Evolutionary conservation across 2,329 filamentous ascomycete genomes (phyloP).

Genomic region (Acrocalymma vagum): DNA sequence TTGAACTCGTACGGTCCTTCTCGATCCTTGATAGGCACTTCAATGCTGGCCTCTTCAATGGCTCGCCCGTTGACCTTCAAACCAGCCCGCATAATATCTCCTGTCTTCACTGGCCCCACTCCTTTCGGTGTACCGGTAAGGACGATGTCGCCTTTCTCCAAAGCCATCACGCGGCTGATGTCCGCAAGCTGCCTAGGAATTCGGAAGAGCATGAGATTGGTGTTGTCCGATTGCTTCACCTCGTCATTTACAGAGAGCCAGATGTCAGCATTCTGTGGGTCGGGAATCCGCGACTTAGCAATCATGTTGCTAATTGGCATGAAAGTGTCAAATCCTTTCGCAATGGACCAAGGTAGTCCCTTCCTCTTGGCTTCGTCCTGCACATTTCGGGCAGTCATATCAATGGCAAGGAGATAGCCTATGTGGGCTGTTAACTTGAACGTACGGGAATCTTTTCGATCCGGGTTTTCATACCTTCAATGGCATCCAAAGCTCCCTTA

Average conservation of each 20-base stretch:
- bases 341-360: constrained; percentile 93
- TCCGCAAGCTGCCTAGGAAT: constrained; percentile 89
- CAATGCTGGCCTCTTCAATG: constrained; percentile 83
- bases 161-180: constrained; percentile 93
- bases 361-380: constrained; percentile 98
- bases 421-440: constrained; percentile 5
- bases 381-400: constrained; percentile 96
- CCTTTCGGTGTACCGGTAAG: constrained; percentile 98
- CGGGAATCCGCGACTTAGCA: constrained; percentile 77
- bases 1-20: constrained; percentile 78
- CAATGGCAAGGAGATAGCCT: constrained; percentile 91
- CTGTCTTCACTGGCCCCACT: constrained; percentile 83
- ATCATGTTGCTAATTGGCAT: constrained; percentile 86
- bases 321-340: constrained; percentile 98
- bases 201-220: constrained; percentile 91
- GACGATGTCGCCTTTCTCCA: constrained; percentile 91
- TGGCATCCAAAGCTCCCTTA: constrained; percentile 79
- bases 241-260: constrained; percentile 85
- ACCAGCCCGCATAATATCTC: constrained; percentile 87
- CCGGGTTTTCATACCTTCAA: constrained; percentile 72
- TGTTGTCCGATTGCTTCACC: constrained; percentile 83
- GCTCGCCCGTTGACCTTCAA: constrained; percentile 82
- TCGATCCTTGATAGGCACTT: constrained; percentile 83
- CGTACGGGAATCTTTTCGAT: neutral
- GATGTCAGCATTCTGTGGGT: constrained; percentile 89